A percentile compares a stretch with the other conserved stretches of the same genome.
These are phyloP conservation scores for Brasilioporus rufonigricans DNA, from an alignment of 768 basidiomycete species.

Conservation along the genomic window DNA sequence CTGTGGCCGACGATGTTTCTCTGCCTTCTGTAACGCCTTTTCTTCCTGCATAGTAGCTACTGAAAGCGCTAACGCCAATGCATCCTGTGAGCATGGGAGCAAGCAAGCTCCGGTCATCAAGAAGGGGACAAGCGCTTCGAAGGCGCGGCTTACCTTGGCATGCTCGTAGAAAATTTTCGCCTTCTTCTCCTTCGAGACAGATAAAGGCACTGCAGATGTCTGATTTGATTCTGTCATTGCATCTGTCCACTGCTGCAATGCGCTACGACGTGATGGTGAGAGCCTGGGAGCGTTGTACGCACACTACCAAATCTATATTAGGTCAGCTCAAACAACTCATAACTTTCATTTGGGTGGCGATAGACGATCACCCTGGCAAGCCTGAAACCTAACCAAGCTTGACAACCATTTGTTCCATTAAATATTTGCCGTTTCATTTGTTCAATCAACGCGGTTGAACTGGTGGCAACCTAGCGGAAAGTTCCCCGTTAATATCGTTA, in stretches of 20 bases:
- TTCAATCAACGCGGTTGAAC: conserved; percentile 3
- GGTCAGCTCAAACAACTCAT: conserved; percentile 21
- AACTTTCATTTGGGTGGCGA: conserved; percentile 2
- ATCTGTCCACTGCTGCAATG: conserved; percentile 6
- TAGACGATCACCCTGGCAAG: conserved; percentile 23
- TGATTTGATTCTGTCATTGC: conserved; percentile 30
- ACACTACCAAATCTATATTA: conserved; percentile 12
- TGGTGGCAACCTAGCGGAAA: conserved; percentile 15
- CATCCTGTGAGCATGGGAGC: conserved; percentile 38
- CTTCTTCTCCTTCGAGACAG: conserved; percentile 27
- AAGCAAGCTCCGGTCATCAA: conserved; percentile 21
- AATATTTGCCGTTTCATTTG: conserved; percentile 10
- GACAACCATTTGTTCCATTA: conserved; percentile 12
- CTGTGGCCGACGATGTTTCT: conserved; percentile 41
- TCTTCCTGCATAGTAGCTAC: conserved; percentile 48
- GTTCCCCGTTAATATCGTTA: conserved; percentile 31
- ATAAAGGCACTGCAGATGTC: conserved; percentile 18
- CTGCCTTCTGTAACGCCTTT: conserved; percentile 38
- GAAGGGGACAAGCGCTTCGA: conserved; percentile 11
- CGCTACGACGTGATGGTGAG: conserved; percentile 13
- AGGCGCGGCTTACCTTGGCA: conserved; percentile 29
- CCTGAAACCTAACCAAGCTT: conserved; percentile 15
- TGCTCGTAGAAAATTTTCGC: conserved; percentile 31
- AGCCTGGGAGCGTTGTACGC: conserved; percentile 10
- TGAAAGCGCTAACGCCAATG: conserved; percentile 43